Evolutionary conservation across 805 yeast species (phyloP), one percentile per base, ranked within the genome.

Genomic region (Cephaloascus fragrans): DNA sequence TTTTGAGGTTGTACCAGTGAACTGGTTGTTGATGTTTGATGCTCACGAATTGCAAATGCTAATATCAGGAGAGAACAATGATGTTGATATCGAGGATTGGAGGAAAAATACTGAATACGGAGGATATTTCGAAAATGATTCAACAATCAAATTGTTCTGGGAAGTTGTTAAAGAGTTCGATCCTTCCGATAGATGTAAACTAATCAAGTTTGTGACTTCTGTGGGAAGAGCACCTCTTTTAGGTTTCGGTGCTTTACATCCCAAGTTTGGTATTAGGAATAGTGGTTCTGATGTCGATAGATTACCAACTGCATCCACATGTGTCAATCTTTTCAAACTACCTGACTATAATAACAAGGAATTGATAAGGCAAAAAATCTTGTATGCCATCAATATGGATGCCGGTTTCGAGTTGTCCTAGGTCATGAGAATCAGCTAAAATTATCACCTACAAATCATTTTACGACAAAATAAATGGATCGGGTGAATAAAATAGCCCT

Each of bases 281-380:
- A 70, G 80, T 0, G 93, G 90, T 0, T 40, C 53, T 8, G 74
- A 73, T 19, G 46, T 51, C 2, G 67, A 65, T 2, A 62, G 94
- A 23, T 62, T 93, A 32, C 98, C 98, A 0, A 86, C 97, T 0
- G 83, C 97, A 0, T 78, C 96, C 0, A 93, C 98, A 0, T 93
- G 98, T 66, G 85, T 88, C 23, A 93, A 93, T 52, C 59, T 93
- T 41, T 63, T 93, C 44, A 88, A 83, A 51, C 57, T 93, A 19
- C 98, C 98, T 0, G 83, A 88, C 53, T 93, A 93, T 56, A 61
- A 64, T 46, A 63, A 82, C 47, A 82, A 78, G 49, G 56, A 65
- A 32, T 19, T 71, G 2, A 59, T 93, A 34, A 69, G 69, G 41
- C 60, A 70, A 34, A 89, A 88, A 55, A 58, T 90, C 39, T 53